Base-by-base conservation (phyloP, 2,329 filamentous ascomycete species). In the Penicillium polonicum region DNA sequence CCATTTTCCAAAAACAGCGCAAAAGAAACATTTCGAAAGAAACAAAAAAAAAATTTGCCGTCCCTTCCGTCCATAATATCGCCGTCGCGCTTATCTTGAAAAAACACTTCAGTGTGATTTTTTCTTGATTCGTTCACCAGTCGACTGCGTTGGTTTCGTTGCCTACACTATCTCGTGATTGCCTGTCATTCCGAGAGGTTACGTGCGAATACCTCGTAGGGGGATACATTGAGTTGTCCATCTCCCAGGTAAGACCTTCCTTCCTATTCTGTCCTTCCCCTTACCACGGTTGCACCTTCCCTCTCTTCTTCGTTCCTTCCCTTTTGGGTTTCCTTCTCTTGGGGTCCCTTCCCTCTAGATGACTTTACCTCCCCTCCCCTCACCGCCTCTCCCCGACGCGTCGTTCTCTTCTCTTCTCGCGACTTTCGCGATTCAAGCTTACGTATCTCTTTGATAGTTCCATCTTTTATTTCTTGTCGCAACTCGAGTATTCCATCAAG, bases 201-300 rank as follows among this genome's bases (percentile, higher is more conserved):
- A 33, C 23, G 50, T 53, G 60, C 64, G 59, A 59, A 57, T 33
- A 59, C 57, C 56, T 60, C 68, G 66, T 72, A 69, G 91, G 91
- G 65, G 90, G 92, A 96, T 89, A 92, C 92, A 96, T 96, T 96
- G 78, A 88, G 76, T 96, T 96, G 92, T 96, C 91, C 82, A 90
- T 96, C 92, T 96, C 91, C 89, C 85, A 79, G 83, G 80, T 82
- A 82, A 76, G 79, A 60, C 61, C 59, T 45, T 58, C 57, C 12
- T 9, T 44, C 9, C 31, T 23, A 15, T 33, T 46, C 6, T 38
- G 23, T 48, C 33, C 31, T 6, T 41, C 12, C n/a, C 33, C 31
- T 6, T 45, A 19, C n/a, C n/a, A 12, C 8, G n/a, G n/a, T 39
- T 39, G 36, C 43, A 46, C 55, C 52, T 55, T 48, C 36, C 35